These are phyloP conservation scores for Effrenium voratum DNA, from an alignment of 73 alveolate genomes.

Conservation along the genomic window DNA sequence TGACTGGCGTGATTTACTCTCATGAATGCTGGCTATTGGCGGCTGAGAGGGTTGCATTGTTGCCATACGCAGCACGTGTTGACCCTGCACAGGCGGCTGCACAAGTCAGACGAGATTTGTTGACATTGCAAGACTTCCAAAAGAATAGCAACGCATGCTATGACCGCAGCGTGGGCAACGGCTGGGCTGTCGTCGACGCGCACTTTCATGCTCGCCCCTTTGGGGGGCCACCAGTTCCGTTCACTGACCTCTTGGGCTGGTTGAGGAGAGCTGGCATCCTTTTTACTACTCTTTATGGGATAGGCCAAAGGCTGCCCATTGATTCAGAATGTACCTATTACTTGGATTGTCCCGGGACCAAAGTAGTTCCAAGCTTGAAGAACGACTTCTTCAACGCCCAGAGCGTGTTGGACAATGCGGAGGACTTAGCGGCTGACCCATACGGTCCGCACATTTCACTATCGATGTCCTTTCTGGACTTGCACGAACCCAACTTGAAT, in stretches of 20 bases:
- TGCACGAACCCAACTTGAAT: not conserved
- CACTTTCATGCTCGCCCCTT: slow-evolving; percentile 79
- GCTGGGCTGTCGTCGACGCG: slow-evolving; percentile 86
- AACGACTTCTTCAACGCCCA: slow-evolving; percentile 87
- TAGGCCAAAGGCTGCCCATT: slow-evolving; percentile 81
- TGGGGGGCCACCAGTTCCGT: slow-evolving; percentile 85
- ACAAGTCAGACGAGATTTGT: not conserved
- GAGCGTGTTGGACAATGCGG: slow-evolving; percentile 68
- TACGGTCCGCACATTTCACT: slow-evolving; percentile 51
- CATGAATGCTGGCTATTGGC: too few species aligned
- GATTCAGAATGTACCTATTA: slow-evolving; percentile 55
- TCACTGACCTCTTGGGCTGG: slow-evolving; percentile 49
- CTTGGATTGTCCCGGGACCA: slow-evolving; percentile 79
- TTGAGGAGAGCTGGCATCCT: slow-evolving; percentile 65
- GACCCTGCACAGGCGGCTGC: not conserved
- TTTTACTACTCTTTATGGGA: slow-evolving; percentile 65
- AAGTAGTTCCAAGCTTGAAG: slow-evolving; percentile 44
- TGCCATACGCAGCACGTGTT: too few species aligned
- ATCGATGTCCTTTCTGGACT: slow-evolving; percentile 70
- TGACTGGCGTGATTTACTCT: too few species aligned
- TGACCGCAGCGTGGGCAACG: slow-evolving; percentile 7
- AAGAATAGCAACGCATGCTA: slow-evolving; percentile 3
- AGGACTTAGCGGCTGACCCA: not conserved
- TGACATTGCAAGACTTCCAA: slow-evolving; percentile 52
- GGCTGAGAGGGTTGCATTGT: too few species aligned